Evolutionary conservation across 2,329 filamentous ascomycete genomes (phyloP).

Genomic region (Pseudogymnoascus sp.): DNA sequence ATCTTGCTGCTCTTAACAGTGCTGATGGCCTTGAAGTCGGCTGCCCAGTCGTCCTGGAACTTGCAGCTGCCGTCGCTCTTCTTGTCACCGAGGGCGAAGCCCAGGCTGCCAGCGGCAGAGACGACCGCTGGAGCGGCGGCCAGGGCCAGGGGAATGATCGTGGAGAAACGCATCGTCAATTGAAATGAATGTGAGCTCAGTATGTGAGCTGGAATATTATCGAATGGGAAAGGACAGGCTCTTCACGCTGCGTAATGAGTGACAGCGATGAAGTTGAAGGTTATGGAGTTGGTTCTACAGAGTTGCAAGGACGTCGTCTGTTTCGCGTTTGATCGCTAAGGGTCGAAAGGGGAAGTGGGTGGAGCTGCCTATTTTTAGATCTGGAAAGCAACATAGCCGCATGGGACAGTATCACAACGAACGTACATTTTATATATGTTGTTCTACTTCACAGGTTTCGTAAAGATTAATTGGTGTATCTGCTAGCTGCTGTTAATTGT

Average conservation of each 20-base stretch:
- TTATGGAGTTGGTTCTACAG: not conserved
- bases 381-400: not conserved
- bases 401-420: no score
- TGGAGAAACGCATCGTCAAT: conserved; percentile 14
- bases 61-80: conserved; percentile 56
- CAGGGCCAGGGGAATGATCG: conserved; percentile 21
- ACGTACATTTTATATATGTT: not conserved
- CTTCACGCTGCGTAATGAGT: conserved; percentile 9
- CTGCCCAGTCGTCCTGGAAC: conserved; percentile 51
- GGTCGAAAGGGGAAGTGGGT: conserved; percentile 7
- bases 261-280: not conserved
- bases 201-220: not conserved
- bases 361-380: conserved; percentile 10
- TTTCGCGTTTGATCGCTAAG: conserved; percentile 9
- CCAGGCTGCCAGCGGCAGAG: conserved; percentile 47
- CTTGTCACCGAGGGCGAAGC: conserved; percentile 61
- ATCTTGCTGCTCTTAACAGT: conserved; percentile 41
- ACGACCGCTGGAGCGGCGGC: conserved; percentile 39
- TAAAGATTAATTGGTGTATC: no score
- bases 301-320: conserved; percentile 1
- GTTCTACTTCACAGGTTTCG: not conserved
- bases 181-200: conserved; percentile 3
- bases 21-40: conserved; percentile 56
- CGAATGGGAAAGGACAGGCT: not conserved
- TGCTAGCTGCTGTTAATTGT: no score